A percentile compares a stretch with the other conserved stretches of the same genome.
Evolutionary conservation across 192 early-diverging fungal genomes (phyloP).

Genomic region (Diversispora epigaea): DNA sequence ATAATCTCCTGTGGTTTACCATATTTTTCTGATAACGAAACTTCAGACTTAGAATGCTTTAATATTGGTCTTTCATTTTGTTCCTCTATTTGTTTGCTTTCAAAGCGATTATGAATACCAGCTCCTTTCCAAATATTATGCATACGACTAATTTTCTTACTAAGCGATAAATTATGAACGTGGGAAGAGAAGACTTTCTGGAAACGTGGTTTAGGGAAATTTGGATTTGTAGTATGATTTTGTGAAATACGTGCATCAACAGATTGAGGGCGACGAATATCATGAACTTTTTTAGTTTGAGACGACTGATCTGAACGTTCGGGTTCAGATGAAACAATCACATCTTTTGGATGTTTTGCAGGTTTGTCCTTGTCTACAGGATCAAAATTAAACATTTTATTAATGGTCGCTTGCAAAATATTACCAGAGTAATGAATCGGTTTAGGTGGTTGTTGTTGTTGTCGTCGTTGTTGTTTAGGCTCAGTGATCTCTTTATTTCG

Average conservation of each 20-base stretch:
- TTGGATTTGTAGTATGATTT: not conserved
- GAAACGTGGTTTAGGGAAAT: not conserved
- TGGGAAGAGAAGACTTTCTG: not conserved
- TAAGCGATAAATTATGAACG: not conserved
- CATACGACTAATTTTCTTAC: not conserved
- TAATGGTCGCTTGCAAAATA: not conserved
- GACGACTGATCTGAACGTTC: not conserved
- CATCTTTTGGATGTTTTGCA: not conserved
- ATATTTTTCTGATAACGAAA: conserved; percentile 39
- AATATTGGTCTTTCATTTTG: not conserved
- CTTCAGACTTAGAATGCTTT: not conserved
- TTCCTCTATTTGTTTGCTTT: not conserved
- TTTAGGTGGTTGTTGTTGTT: too few relatives aligned
- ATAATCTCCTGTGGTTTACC: conserved; percentile 45
- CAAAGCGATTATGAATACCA: not conserved
- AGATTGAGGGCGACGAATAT: not conserved
- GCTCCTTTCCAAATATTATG: conserved; percentile 20
- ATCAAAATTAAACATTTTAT: conserved; percentile 22
- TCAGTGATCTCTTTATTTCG: too few relatives aligned
- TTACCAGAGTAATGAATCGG: not conserved
- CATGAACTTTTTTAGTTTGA: not conserved
- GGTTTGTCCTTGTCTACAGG: not conserved
- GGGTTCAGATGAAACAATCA: not conserved
- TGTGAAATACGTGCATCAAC: too few relatives aligned
- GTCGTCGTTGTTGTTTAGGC: too few relatives aligned